These are phyloP conservation scores for Magnolia kwangsiensis DNA, from an alignment of 164 flowering plant species.

Conservation along the genomic window DNA sequence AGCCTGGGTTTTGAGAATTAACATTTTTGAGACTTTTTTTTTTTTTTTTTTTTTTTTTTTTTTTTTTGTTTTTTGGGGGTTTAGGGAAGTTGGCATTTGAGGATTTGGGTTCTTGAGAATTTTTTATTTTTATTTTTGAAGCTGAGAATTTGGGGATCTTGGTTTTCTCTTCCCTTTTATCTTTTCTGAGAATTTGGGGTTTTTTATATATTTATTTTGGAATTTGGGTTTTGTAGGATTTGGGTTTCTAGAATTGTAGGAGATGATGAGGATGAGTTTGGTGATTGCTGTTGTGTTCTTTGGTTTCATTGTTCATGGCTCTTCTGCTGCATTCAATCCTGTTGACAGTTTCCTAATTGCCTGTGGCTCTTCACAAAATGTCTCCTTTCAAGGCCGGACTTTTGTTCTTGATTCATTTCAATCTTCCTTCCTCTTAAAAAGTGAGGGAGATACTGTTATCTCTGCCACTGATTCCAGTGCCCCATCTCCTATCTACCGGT, in stretches of 20 bases:
- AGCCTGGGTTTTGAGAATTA: too few relatives aligned
- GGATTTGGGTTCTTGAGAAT: background rate
- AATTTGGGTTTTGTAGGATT: background rate
- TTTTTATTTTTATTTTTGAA: slow-evolving; percentile 6
- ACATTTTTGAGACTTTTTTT: too few relatives aligned
- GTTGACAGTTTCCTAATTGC: slow-evolving; percentile 63
- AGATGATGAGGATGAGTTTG: slow-evolving; percentile 29
- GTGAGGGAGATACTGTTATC: slow-evolving; percentile 31
- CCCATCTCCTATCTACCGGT: slow-evolving; percentile 55
- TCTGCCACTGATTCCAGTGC: slow-evolving; percentile 43
- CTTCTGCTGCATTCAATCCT: slow-evolving; percentile 51
- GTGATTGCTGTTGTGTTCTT: slow-evolving; percentile 23
- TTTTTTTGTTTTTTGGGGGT: too few relatives aligned
- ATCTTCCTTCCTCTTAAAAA: slow-evolving; percentile 41
- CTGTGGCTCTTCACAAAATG: slow-evolving; percentile 72
- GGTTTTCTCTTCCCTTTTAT: background rate
- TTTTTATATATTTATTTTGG: background rate
- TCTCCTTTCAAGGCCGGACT: slow-evolving; percentile 52
- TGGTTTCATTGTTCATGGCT: slow-evolving; percentile 16
- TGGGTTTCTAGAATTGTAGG: slow-evolving; percentile 1
- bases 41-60: too few relatives aligned
- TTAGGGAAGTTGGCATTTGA: too few relatives aligned
- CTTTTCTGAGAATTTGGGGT: background rate
- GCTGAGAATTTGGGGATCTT: slow-evolving; percentile 2
- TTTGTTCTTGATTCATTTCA: slow-evolving; percentile 65